Percentiles rank a stretch among this genome's conserved stretches.
Conservation (phyloP, 2,329 filamentous ascomycete genomes). For the Aspergillus ustus region DNA sequence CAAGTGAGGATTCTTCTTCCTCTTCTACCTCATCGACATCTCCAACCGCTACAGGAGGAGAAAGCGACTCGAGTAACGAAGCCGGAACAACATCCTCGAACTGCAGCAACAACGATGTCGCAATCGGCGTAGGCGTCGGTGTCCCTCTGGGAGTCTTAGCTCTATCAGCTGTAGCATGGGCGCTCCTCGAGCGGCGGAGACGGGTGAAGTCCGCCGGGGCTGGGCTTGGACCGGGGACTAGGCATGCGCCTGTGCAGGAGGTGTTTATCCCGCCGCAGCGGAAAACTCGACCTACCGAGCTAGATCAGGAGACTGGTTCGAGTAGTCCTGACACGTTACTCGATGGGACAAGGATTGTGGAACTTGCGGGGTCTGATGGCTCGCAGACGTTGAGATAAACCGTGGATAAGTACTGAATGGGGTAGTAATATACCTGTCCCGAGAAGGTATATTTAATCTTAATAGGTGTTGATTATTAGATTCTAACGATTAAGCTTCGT, state of each 20-base stretch:
- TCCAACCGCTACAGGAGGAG: neutral
- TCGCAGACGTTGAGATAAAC: neutral
- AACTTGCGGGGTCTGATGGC: slow-evolving; percentile 1
- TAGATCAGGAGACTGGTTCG: neutral
- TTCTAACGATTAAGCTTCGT: too few relatives aligned
- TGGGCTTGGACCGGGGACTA: neutral
- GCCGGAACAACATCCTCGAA: neutral
- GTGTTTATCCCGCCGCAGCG: neutral
- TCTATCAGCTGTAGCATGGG: neutral
- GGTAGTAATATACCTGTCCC: neutral
- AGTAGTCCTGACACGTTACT: neutral
- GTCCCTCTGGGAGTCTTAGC: slow-evolving; percentile 6
- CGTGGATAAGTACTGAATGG: neutral
- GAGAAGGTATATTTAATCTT: neutral
- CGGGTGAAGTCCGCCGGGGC: neutral
- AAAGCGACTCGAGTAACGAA: neutral
- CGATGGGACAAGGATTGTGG: neutral
- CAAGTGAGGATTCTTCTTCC: neutral
- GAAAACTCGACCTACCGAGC: neutral
- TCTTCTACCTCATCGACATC: neutral
- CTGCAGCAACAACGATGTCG: neutral
- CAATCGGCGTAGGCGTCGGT: slow-evolving; percentile 9
- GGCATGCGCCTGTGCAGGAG: neutral
- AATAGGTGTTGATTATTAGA: too few relatives aligned
- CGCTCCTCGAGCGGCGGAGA: slow-evolving; percentile 1